Base-by-base conservation (phyloP, 768 basidiomycete species). In the Lactarius hatsudake region DNA sequence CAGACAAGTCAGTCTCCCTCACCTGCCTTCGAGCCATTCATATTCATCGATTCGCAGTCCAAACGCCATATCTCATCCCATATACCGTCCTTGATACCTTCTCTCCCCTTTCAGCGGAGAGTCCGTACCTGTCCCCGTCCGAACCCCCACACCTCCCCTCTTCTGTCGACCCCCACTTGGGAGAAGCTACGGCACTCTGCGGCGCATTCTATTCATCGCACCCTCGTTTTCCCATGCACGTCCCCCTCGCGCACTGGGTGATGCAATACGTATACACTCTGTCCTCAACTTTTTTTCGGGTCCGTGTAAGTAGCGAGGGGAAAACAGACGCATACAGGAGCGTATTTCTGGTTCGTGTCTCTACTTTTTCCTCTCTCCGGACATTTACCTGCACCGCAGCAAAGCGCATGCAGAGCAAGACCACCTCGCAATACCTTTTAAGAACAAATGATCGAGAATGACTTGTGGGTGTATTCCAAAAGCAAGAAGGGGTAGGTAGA, bases 51-150 rank as follows among this genome's bases (percentile, higher is more conserved):
- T 63, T 59, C 36, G 1, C 72, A 96, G 93, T 0, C 2, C 7
- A 91, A 96, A 74, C 80, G 1, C 36, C 85, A 1, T 81, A 82
- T 7, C 79, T 83, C 51, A 87, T 34, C 34, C 84, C 32, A 32
- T 1, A 88, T 59, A 84, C 87, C 97, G 45, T n/a, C 45, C 9
- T n/a, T 58, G 82, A 78, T 96, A 3, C 87, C 91, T 0, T 34
- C 86, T 38, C 10, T 38, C 13, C 36, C 36, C 12, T 12, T 12
- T 38, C 36, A 13, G 12, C 12, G 0, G 12, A 10, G 36, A 38
- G 36, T 12, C 36, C 36, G 7, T 38, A 13, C 36, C 36, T 10
- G 12, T 36, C 12, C 9, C 36, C 36, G 0, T 38, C 32, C 12
- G 36, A 38, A 38, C 7, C 36, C 36, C 32, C 12, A 38, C 12